Evolutionary conservation across 129 eudicot species (phyloP).

Genomic region (Flaveria robusta): DNA sequence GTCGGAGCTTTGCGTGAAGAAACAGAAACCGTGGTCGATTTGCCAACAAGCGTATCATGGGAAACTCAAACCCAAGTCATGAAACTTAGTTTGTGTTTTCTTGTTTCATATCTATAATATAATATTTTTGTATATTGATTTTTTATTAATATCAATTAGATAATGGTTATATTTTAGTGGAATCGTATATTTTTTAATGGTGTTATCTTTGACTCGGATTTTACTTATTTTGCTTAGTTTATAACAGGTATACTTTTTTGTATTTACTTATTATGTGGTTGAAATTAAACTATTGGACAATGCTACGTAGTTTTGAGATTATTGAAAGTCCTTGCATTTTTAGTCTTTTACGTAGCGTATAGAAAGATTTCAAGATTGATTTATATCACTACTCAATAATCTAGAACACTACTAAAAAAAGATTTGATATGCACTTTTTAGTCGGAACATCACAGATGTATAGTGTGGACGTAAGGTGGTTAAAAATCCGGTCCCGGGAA

Average conservation of each 20-base stretch:
- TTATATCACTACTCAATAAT: too few relatives aligned
- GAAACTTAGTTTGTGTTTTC: constrained; percentile 35
- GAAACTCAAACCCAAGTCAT: constrained; percentile 71
- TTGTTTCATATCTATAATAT: background rate
- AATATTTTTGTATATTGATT: constrained; percentile 2
- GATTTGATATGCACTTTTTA: too few relatives aligned
- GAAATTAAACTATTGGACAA: background rate
- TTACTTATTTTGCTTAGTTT: background rate
- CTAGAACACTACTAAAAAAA: too few relatives aligned
- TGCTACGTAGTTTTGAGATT: too few relatives aligned
- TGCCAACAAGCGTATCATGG: constrained; percentile 83
- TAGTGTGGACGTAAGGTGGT: too few relatives aligned
- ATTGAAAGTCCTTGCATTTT: too few relatives aligned
- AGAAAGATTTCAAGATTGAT: too few relatives aligned
- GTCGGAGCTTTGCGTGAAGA: constrained; percentile 70
- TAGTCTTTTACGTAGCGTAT: too few relatives aligned
- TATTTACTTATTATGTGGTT: background rate
- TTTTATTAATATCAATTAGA: constrained; percentile 16
- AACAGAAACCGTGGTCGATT: constrained; percentile 77
- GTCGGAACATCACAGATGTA: too few relatives aligned
- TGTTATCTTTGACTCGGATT: constrained; percentile 23
- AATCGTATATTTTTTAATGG: constrained; percentile 1
- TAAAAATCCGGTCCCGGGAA: too few relatives aligned
- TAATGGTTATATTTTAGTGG: constrained; percentile 16
- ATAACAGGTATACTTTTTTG: background rate